Evolutionary conservation across 768 basidiomycete species (phyloP), one percentile per base, ranked within the genome.

Genomic region (Xanthoconium stramineum): DNA sequence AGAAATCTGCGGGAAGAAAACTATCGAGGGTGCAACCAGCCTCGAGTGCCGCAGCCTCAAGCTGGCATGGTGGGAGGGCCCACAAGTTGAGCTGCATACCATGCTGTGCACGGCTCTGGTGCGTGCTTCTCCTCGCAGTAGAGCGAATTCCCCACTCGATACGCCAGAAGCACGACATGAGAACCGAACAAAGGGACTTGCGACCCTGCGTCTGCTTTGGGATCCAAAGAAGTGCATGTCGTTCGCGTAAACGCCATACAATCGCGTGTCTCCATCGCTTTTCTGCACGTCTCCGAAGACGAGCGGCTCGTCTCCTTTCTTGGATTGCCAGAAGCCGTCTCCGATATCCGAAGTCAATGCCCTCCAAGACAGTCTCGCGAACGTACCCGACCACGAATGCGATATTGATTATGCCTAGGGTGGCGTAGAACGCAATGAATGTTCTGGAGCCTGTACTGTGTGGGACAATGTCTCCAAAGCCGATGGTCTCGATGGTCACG

Each of bases 381-480:
- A 81, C 80, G 50, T 85, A 80, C 5, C 78, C 76, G 32, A 91
- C 83, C 13, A 83, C 80, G 13, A 91, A 73, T 13, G 80, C 85
- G 30, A 89, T 69, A 59, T 79, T 86, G 56, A 90, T 33, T 48
- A 92, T 80, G 12, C 88, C 87, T 35, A 84, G 69, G 1, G 75
- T 71, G 38, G 82, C 75, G 58, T 86, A 88, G 54, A 81, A 59
- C 65, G 82, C 83, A 0, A 79, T 75, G 61, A 87, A 86, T 13
- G 86, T 59, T n/a, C 83, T 83, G 5, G 81, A 74, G 1, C 77
- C 77, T 4, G 81, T 72, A 3, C 75, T 72, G 3, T 43, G 50
- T 3, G 89, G 88, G 11, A 73, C 67, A 51, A 91, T 85, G 64
- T 92, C 90, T n/a, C 90, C 90, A 64, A 91, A 90, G 70, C 81